These are phyloP conservation scores for Cryptococcus amylolentus DNA, from an alignment of 1,284 basidiomycete genomes.

Conservation along the genomic window DNA sequence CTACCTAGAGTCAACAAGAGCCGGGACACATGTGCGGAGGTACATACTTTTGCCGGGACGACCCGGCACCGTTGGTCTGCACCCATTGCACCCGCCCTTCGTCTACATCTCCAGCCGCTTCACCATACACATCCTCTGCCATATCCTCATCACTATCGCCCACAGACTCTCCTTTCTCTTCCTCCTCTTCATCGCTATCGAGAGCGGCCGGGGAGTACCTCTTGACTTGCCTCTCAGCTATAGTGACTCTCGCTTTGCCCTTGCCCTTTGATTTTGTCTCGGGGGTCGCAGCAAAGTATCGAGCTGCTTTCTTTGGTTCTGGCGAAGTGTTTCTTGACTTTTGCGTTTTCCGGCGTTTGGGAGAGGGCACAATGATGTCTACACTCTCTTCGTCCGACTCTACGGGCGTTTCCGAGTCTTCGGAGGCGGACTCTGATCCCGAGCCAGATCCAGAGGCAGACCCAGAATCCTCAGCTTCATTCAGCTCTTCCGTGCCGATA, in stretches of 20 bases:
- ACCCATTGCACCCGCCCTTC: conserved; percentile 22
- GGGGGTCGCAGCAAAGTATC: conserved; percentile 2
- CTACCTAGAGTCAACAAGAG: neutral
- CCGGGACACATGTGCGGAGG: neutral
- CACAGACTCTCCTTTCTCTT: conserved; percentile 11
- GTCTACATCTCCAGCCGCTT: conserved; percentile 15
- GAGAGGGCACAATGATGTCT: neutral
- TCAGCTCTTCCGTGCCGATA: too few relatives aligned
- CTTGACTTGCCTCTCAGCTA: conserved; percentile 1
- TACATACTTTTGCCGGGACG: neutral
- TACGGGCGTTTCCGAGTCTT: neutral
- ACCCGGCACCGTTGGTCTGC: neutral
- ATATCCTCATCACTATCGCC: conserved; percentile 17
- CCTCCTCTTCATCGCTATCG: conserved; percentile 12
- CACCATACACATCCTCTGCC: conserved; percentile 9
- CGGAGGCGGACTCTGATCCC: neutral
- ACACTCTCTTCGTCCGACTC: neutral
- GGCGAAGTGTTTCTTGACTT: neutral
- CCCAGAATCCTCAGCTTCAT: too few relatives aligned
- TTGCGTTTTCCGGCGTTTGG: conserved; percentile 9
- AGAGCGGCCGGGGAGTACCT: conserved; percentile 37
- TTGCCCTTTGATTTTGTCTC: too few relatives aligned
- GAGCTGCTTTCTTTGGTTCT: neutral
- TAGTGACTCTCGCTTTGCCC: neutral
- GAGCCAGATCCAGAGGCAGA: neutral